Evolutionary conservation across 2,329 filamentous ascomycete genomes (phyloP).

Genomic region (Purpureocillium takamizusanense): DNA sequence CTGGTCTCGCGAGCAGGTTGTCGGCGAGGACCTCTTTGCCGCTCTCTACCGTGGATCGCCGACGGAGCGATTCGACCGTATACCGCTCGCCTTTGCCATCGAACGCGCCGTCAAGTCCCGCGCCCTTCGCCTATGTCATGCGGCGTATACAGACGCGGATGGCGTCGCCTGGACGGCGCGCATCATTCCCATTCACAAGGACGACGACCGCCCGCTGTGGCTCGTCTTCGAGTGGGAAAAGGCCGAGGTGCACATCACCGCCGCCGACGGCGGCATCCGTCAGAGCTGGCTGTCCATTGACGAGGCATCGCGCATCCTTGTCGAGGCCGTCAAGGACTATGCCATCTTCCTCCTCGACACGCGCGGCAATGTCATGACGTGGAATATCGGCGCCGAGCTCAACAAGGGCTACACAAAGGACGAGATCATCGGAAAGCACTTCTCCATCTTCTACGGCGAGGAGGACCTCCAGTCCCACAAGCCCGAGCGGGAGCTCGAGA

Average conservation of each 20-base stretch:
- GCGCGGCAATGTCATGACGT: slow-evolving; percentile 44
- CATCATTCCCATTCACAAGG: slow-evolving; percentile 20
- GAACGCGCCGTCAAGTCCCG: slow-evolving; percentile 18
- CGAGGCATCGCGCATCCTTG: slow-evolving; percentile 50
- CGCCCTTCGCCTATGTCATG: slow-evolving; percentile 13
- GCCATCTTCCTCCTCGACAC: slow-evolving; percentile 55
- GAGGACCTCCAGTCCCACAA: slow-evolving; percentile 40
- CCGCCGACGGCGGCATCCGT: slow-evolving; percentile 10
- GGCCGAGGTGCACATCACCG: slow-evolving; percentile 6
- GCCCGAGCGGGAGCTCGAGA: slow-evolving; percentile 39
- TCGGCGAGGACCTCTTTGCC: slow-evolving; percentile 17
- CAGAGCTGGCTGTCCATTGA: slow-evolving; percentile 28
- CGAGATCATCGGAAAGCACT: slow-evolving; percentile 50
- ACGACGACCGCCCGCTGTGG: slow-evolving; percentile 13
- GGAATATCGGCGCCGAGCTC: slow-evolving; percentile 46
- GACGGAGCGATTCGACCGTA: slow-evolving; percentile 14
- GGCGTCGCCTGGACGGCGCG: slow-evolving; percentile 18
- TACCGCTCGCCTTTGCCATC: slow-evolving; percentile 15
- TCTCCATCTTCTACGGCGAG: slow-evolving; percentile 45
- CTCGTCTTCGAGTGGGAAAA: slow-evolving; percentile 22
- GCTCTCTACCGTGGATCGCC: slow-evolving; percentile 17
- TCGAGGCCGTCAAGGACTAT: slow-evolving; percentile 53
- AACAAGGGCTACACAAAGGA: slow-evolving; percentile 45
- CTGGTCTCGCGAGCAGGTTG: slow-evolving; percentile 12
- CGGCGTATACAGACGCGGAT: slow-evolving; percentile 5